Base-by-base conservation (phyloP, 1,284 basidiomycete species). In the Abortiporus biennis region DNA sequence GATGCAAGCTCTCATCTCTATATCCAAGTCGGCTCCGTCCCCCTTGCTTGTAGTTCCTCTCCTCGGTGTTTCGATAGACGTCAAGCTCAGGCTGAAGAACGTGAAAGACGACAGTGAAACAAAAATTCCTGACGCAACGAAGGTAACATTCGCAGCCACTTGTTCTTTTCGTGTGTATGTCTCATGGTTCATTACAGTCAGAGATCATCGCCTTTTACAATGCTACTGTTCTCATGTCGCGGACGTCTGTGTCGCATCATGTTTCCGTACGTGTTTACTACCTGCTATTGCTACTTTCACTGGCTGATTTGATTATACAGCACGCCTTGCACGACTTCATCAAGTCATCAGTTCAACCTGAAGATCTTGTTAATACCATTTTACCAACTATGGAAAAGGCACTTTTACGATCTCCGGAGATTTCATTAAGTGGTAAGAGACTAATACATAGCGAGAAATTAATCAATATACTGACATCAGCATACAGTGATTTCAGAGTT, bases 351-450 rank as follows among this genome's bases (percentile, higher is more conserved):
- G 55, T 86, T 5, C 67, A 66, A 0, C 55, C 66, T 2, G 67
- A 72, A 0, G 78, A 85, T 34, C 64, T 90, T 24, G 58, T 57
- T 2, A 56, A 61, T 11, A 53, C 59, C 0, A 63, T 90, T 27
- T 62, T 89, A 0, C 81, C 86, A 0, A 70, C 71, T 0, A 74
- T 85, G 43, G 86, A 91, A 54, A 90, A 88, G 51, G 74, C 84
- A 0, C 56, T 90, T 2, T 59, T 88, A 4, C 76, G 84, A 25
- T 83, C 84, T 3, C 85, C 88, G 1, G 87, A 90, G 58, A 67
- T 78, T 35, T 77, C 82, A 1, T 65, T 90, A 3, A 62, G 64
- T 35, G 70, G 84, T 85, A 50, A 32, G n/a, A n/a, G n/a, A n/a
- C n/a, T n/a, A n/a, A n/a, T n/a, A n/a, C n/a, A n/a, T n/a, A n/a